A percentile compares a stretch with the other conserved stretches of the same genome.
Evolutionary conservation across 306 rosid species (phyloP).

Genomic region (Corylus avellana): DNA sequence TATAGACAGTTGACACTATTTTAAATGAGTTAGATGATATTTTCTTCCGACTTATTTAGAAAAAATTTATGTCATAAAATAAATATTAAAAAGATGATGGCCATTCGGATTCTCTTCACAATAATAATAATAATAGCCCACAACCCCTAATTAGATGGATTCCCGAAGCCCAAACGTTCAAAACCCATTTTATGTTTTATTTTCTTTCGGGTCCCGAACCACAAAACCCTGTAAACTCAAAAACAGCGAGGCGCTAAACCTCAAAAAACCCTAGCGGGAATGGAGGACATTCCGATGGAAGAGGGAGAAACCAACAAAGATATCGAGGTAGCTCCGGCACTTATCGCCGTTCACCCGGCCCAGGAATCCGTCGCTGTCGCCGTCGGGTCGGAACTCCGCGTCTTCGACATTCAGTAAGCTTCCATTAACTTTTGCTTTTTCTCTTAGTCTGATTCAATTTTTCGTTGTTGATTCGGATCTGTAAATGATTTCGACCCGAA

Average conservation of each 20-base stretch:
- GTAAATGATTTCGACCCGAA: background rate
- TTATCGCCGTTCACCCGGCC: conserved; percentile 71
- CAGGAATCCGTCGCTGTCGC: conserved; percentile 63
- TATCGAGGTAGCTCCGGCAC: conserved; percentile 77
- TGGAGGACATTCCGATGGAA: conserved; percentile 45
- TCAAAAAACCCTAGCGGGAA: conserved; percentile 45
- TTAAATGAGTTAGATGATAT: no score
- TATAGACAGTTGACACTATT: no score
- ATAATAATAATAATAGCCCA: no score
- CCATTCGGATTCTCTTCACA: no score
- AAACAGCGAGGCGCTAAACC: background rate
- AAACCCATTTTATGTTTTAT: no score
- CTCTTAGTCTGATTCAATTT: background rate
- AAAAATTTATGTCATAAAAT: no score
- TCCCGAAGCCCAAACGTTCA: no score
- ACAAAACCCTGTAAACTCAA: conserved; percentile 18
- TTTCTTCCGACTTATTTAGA: no score
- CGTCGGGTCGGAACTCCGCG: conserved; percentile 81
- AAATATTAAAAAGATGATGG: no score
- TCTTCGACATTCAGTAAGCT: conserved; percentile 72
- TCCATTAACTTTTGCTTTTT: background rate
- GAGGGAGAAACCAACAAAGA: conserved; percentile 59
- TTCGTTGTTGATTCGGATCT: background rate
- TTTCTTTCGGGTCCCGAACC: background rate
- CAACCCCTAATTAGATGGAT: no score